These are phyloP conservation scores for Hansenula lynferdii DNA, from an alignment of 1,139 yeast genomes.

Conservation along the genomic window DNA sequence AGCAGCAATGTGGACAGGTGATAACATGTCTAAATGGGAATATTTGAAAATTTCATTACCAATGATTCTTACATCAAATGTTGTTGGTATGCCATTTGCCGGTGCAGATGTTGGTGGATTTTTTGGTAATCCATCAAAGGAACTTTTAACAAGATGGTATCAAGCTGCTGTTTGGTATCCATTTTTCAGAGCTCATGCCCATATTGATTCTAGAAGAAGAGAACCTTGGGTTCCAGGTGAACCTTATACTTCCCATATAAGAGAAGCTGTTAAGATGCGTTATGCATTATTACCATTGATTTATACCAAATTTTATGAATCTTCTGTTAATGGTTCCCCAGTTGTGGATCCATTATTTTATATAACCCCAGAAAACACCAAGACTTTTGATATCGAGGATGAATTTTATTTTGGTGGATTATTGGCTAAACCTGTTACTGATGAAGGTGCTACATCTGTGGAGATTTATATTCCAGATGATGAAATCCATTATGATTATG, in stretches of 20 bases:
- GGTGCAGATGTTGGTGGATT: slow-evolving; percentile 99
- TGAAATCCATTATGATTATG: slow-evolving; percentile 55
- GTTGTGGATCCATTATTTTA: slow-evolving; percentile 74
- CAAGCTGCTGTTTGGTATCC: slow-evolving; percentile 97
- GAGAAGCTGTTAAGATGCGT: slow-evolving; percentile 68
- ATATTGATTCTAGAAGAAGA: slow-evolving; percentile 84
- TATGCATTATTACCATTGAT: slow-evolving; percentile 73
- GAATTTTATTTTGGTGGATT: slow-evolving; percentile 83
- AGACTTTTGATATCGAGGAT: slow-evolving; percentile 64
- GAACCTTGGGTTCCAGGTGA: slow-evolving; percentile 90
- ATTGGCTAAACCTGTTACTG: slow-evolving; percentile 77
- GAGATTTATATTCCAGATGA: slow-evolving; percentile 61
- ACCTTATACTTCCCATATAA: slow-evolving; percentile 61
- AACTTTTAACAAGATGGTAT: slow-evolving; percentile 86
- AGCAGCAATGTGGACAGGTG: slow-evolving; percentile 98
- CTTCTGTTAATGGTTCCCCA: slow-evolving; percentile 62
- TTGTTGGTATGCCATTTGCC: slow-evolving; percentile 86
- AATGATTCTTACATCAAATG: slow-evolving; percentile 76
- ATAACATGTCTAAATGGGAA: slow-evolving; percentile 91
- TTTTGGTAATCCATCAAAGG: slow-evolving; percentile 82
- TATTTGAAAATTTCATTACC: slow-evolving; percentile 77
- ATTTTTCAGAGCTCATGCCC: slow-evolving; percentile 95
- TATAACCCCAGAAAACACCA: slow-evolving; percentile 48
- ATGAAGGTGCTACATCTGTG: slow-evolving; percentile 41
- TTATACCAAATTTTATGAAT: slow-evolving; percentile 74